These are phyloP conservation scores for Eimeria zaria DNA, from an alignment of 169 alveolate species.

Conservation along the genomic window DNA sequence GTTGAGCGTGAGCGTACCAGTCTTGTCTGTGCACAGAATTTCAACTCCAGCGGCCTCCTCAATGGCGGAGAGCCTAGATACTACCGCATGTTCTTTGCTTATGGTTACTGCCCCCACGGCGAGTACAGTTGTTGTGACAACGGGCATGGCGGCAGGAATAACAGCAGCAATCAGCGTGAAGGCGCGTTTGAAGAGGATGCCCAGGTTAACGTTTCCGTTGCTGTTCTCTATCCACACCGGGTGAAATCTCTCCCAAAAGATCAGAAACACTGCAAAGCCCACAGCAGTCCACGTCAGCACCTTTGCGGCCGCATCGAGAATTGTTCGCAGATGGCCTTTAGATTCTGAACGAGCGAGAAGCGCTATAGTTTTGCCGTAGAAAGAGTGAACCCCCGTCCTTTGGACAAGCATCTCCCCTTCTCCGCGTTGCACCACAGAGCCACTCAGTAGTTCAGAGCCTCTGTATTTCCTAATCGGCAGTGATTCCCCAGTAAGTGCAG, in stretches of 20 bases:
- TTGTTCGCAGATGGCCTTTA: constrained; percentile 78
- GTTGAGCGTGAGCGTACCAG: constrained; percentile 96
- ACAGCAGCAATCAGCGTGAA: constrained; percentile 82
- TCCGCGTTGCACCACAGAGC: constrained; percentile 87
- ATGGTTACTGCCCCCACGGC: constrained; percentile 92
- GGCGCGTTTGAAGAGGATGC: constrained; percentile 81
- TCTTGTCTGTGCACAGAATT: constrained; percentile 95
- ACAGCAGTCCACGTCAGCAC: constrained; percentile 77
- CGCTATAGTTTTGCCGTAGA: constrained; percentile 89
- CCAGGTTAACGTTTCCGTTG: background rate
- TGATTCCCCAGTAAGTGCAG: constrained; percentile 95
- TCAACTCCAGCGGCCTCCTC: constrained; percentile 93
- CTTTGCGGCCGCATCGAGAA: constrained; percentile 71
- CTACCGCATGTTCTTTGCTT: constrained; percentile 91
- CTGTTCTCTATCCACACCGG: constrained; percentile 73
- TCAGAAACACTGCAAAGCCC: constrained; percentile 77
- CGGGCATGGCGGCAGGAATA: constrained; percentile 89
- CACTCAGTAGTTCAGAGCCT: constrained; percentile 87
- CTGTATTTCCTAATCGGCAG: constrained; percentile 88
- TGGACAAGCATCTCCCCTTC: constrained; percentile 87
- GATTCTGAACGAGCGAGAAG: constrained; percentile 87
- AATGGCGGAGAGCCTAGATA: constrained; percentile 91
- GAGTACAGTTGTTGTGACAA: constrained; percentile 91
- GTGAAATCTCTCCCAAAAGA: constrained; percentile 82
- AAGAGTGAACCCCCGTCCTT: constrained; percentile 88